Evolutionary conservation across 1,284 basidiomycete species (phyloP).

Genomic region (Rhodofomes roseus): DNA sequence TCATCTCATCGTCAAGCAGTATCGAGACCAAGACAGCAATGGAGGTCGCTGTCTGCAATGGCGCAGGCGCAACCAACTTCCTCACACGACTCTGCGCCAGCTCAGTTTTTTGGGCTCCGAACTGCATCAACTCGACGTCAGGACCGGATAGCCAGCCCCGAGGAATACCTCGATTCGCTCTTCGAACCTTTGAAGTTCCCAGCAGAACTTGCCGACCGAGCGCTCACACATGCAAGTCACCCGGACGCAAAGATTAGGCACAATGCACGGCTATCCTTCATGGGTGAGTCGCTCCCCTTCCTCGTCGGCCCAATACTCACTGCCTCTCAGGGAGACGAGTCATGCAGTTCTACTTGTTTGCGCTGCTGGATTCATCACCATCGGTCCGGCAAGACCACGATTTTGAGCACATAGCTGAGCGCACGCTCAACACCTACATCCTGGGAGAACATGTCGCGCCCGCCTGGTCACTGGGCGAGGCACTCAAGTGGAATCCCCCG

Average conservation of each 20-base stretch:
- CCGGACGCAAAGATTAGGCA: slow-evolving; percentile 59
- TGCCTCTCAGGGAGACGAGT: slow-evolving; percentile 69
- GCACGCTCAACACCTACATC: slow-evolving; percentile 60
- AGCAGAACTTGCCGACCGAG: slow-evolving; percentile 60
- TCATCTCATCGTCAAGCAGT: no score
- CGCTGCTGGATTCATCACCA: slow-evolving; percentile 65
- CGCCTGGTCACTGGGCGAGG: slow-evolving; percentile 65
- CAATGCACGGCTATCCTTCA: slow-evolving; percentile 65
- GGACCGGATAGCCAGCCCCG: neutral
- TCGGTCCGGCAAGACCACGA: slow-evolving; percentile 42
- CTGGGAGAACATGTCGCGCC: slow-evolving; percentile 70
- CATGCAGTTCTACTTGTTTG: slow-evolving; percentile 64
- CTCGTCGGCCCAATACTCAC: no score
- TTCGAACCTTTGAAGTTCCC: slow-evolving; percentile 69
- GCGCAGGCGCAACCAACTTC: neutral
- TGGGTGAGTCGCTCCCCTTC: no score
- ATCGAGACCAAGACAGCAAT: neutral
- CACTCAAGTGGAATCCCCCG: slow-evolving; percentile 65
- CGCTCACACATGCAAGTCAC: slow-evolving; percentile 75
- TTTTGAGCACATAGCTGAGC: slow-evolving; percentile 50
- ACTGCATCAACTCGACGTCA: neutral
- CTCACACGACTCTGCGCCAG: neutral
- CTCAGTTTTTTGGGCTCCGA: neutral
- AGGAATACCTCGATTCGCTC: slow-evolving; percentile 33
- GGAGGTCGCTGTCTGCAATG: neutral